These are phyloP conservation scores for Chamaecyparis obtusa DNA, from an alignment of 75 land plant species.

Conservation along the genomic window DNA sequence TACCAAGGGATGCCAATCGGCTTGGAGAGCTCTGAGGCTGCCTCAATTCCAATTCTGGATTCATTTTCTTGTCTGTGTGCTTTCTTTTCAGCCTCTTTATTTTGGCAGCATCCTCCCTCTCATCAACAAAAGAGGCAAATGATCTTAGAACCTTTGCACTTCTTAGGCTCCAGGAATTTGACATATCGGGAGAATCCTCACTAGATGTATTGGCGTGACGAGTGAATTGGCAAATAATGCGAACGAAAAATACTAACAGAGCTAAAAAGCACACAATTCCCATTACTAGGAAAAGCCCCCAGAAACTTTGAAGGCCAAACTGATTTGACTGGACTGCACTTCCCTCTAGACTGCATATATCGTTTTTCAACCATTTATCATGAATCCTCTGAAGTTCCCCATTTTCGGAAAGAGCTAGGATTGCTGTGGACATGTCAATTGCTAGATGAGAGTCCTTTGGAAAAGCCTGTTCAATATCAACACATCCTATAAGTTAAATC, in stretches of 20 bases:
- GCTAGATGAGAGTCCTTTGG: conserved; percentile 89
- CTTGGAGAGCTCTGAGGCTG: background rate
- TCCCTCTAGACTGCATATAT: conserved; percentile 32
- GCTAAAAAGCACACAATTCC: conserved; percentile 65
- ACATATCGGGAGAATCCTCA: background rate
- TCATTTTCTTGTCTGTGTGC: background rate
- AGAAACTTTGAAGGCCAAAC: conserved; percentile 64
- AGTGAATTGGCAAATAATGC: conserved; percentile 27
- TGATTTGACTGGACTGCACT: conserved; percentile 39
- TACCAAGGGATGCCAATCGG: background rate
- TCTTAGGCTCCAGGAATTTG: background rate
- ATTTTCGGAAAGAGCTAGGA: conserved; percentile 62
- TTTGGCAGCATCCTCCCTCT: conserved; percentile 29
- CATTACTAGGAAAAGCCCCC: conserved; percentile 77
- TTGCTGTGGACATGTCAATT: conserved; percentile 85
- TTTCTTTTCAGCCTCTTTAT: conserved; percentile 4
- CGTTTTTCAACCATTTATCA: conserved; percentile 62
- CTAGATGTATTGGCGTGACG: background rate
- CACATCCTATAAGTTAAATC: background rate
- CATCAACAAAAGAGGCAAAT: conserved; percentile 47
- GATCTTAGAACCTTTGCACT: conserved; percentile 27
- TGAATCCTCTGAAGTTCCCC: conserved; percentile 77
- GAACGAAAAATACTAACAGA: conserved; percentile 42
- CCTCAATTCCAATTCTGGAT: background rate
- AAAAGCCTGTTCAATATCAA: conserved; percentile 59